phyloP scores from a whole-genome alignment of 1,284 basidiomycete genomes.

The Pseudozyma hubeiensis region DNA sequence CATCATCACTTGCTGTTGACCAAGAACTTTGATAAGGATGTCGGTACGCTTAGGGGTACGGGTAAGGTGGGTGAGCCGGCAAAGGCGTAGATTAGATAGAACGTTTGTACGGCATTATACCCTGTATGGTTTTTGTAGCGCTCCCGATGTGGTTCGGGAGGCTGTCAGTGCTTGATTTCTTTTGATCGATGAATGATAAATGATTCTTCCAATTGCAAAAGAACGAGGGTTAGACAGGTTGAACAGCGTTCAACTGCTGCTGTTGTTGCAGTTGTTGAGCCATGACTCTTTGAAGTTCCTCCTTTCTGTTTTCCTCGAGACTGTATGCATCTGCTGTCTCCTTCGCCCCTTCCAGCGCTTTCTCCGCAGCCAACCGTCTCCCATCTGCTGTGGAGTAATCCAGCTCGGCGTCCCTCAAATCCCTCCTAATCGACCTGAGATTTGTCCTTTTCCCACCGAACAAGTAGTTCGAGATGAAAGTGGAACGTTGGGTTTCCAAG shows the following conservation, averaged over 20 bases:
- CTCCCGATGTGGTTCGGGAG: too few relatives aligned
- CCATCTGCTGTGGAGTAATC: slow-evolving; percentile 3
- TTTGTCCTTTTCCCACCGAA: slow-evolving; percentile 11
- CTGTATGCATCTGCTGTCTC: slow-evolving; percentile 44
- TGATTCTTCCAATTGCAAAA: too few relatives aligned
- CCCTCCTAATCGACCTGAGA: neutral
- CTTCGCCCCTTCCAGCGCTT: slow-evolving; percentile 24
- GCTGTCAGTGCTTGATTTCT: too few relatives aligned
- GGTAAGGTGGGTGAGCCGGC: neutral
- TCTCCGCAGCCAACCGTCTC: slow-evolving; percentile 12
- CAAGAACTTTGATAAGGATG: slow-evolving; percentile 40
- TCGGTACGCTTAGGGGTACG: slow-evolving; percentile 19
- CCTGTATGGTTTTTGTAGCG: neutral
- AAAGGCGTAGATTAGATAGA: neutral
- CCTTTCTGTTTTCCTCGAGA: slow-evolving; percentile 46
- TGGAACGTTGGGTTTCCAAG: slow-evolving; percentile 13
- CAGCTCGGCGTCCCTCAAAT: slow-evolving; percentile 24
- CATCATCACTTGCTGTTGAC: slow-evolving; percentile 44
- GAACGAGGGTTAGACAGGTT: neutral
- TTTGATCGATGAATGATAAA: too few relatives aligned
- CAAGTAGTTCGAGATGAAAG: slow-evolving; percentile 19
- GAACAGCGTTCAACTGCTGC: neutral
- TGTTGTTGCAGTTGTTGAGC: slow-evolving; percentile 16
- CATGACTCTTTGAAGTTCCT: slow-evolving; percentile 24
- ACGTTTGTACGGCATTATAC: neutral